Evolutionary conservation across 805 yeast genomes (phyloP).

Genomic region (Osmozyma mogii): DNA sequence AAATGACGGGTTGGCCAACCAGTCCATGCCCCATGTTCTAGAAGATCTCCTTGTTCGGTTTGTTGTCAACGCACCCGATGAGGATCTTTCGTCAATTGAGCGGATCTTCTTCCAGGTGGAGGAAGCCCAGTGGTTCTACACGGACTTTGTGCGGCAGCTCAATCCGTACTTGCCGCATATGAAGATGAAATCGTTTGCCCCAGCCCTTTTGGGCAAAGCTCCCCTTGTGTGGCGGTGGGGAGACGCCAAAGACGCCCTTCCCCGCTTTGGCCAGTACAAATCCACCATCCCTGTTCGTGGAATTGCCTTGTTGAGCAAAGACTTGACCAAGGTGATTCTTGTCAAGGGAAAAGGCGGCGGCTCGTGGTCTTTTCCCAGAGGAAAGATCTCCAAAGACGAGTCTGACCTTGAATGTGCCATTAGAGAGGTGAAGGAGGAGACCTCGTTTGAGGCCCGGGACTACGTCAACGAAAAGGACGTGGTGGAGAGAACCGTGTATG

Average conservation of each 20-base stretch:
- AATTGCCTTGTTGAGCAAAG: constrained; percentile 73
- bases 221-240: constrained; percentile 83
- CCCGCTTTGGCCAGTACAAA: constrained; percentile 78
- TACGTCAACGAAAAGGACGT: constrained; percentile 62
- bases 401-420: constrained; percentile 81
- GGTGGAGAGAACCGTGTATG: constrained; percentile 72
- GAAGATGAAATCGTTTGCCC: constrained; percentile 71
- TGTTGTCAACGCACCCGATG: constrained; percentile 84
- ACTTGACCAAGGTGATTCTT: constrained; percentile 60
- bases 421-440: constrained; percentile 89
- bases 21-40: constrained; percentile 62
- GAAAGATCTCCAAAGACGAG: constrained; percentile 92
- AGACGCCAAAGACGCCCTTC: constrained; percentile 69
- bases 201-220: constrained; percentile 56
- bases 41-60: constrained; percentile 88
- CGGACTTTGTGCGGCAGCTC: constrained; percentile 68
- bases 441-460: constrained; percentile 76
- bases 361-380: constrained; percentile 94
- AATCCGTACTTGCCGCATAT: constrained; percentile 71
- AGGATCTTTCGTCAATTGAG: constrained; percentile 66
- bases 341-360: constrained; percentile 78
- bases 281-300: constrained; percentile 93
- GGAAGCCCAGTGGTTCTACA: constrained; percentile 97
- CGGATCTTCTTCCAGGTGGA: constrained; percentile 90
- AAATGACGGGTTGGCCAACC: constrained; percentile 48